These are phyloP conservation scores for Crucibulum laeve DNA, from an alignment of 768 basidiomycete species.

Conservation along the genomic window DNA sequence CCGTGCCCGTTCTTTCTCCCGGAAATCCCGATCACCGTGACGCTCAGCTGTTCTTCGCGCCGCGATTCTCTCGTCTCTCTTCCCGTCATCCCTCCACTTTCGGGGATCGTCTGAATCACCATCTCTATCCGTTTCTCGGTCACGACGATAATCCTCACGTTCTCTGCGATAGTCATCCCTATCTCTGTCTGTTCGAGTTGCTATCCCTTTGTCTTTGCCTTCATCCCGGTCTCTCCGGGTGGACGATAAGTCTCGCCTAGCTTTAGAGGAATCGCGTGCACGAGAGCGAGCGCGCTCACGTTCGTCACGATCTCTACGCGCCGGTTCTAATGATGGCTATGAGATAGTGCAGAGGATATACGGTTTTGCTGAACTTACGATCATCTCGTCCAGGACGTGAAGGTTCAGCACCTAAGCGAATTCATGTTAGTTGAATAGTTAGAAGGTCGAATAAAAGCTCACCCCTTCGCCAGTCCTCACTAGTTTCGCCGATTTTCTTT, in stretches of 20 bases:
- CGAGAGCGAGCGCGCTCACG: constrained; percentile 64
- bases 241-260: constrained; percentile 54
- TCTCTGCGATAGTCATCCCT: constrained; percentile 37
- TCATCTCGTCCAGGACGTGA: constrained; percentile 55
- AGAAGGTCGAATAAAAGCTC: constrained; percentile 22
- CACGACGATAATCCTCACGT: constrained; percentile 31
- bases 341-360: background rate
- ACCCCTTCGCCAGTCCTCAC: constrained; percentile 88
- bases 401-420: constrained; percentile 38
- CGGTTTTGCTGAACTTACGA: constrained; percentile 33
- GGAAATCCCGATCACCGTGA: constrained; percentile 19
- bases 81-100: constrained; percentile 81
- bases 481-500: constrained; percentile 69
- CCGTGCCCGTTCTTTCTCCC: constrained; percentile 40
- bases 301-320: constrained; percentile 59
- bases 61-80: constrained; percentile 70
- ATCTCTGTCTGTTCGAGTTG: constrained; percentile 23
- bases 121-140: constrained; percentile 37
- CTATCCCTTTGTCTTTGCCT: constrained; percentile 38
- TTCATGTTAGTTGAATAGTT: constrained; percentile 7
- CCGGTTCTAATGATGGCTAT: constrained; percentile 30
- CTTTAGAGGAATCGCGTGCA: constrained; percentile 57
- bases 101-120: constrained; percentile 62
- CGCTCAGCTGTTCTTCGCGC: constrained; percentile 56
- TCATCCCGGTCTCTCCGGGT: constrained; percentile 38